Base-by-base conservation (phyloP, 1,284 basidiomycete species). In the Cystobasidium pallidum region DNA sequence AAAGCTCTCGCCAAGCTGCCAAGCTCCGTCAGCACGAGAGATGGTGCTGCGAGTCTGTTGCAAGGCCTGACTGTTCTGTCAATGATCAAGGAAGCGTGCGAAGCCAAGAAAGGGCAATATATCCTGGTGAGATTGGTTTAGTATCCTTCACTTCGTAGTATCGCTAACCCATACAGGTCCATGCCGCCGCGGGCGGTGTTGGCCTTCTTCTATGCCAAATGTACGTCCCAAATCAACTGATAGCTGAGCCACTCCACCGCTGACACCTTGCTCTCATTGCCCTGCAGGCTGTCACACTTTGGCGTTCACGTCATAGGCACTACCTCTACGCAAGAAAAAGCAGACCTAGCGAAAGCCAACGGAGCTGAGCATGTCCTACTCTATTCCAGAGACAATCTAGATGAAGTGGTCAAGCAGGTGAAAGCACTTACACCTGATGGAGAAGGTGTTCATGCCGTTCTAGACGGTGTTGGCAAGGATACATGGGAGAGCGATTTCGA, bases 301-400 rank as follows among this genome's bases (percentile, higher is more conserved):
- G 94, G 95, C 17, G 94, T 91, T 0, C 88, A 87, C 11, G 92
- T 97, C 28, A 96, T 99, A 77, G 95, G 92, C 1, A 97, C 94
- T n/a, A 92, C 91, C 1, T 95, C 92, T 1, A 91, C 89, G 0
- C 80, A 83, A 26, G 91, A 88, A 78, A 99, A 99, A 81, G 92
- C 91, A 2, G 86, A 86, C 63, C 80, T 94, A n/a, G 94, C 92
- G 10, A 88, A 86, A 76, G 82, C 84, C 58, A 85, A 90, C 76
- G 95, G 95, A 17, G 92, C 93, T 0, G 87, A 91, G 78, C 88
- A 94, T 79, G 90, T 96, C 52, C 89, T 98, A 74, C 80, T 93
- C 63, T 93, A 95, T 80, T 82, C 84, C 57, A 88, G 91, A 75
- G 84, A 90, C 76, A 88, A 88, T 0, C 87, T 89, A 19, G 78